Conservation (phyloP, 139 green algal species). For the Haematococcus sp. region DNA sequence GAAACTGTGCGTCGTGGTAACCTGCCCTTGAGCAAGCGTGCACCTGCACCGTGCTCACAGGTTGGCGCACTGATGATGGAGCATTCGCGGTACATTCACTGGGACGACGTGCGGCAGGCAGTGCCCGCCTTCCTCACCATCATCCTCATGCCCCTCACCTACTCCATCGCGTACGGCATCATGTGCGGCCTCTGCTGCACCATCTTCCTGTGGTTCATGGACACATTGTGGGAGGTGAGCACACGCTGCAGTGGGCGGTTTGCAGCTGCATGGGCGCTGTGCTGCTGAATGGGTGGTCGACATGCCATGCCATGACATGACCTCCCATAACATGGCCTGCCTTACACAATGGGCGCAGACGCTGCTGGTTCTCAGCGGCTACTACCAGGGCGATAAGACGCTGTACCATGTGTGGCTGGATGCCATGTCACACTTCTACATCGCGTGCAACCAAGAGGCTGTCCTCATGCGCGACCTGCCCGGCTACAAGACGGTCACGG, state of each 20-base stretch:
- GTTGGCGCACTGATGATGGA: not conserved
- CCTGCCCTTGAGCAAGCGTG: not conserved
- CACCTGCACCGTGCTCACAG: not conserved
- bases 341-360: no score
- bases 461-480: constrained; percentile 18
- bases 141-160: constrained; percentile 76
- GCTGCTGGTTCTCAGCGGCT: no score
- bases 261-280: no score
- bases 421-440: constrained; percentile 7
- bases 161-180: constrained; percentile 69
- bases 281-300: not conserved
- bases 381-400: constrained; percentile 9
- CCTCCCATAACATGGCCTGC: no score
- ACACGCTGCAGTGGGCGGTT: no score
- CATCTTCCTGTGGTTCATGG: constrained; percentile 47
- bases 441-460: constrained; percentile 8
- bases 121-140: constrained; percentile 82
- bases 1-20: not conserved
- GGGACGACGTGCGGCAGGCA: constrained; percentile 28
- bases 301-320: not conserved
- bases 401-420: constrained; percentile 21
- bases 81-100: not conserved
- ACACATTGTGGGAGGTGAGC: not conserved
- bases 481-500: constrained; percentile 7
- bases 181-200: constrained; percentile 59